phyloP scores from a whole-genome alignment of 2,329 filamentous ascomycete species.

The Aspergillus aculeatus region DNA sequence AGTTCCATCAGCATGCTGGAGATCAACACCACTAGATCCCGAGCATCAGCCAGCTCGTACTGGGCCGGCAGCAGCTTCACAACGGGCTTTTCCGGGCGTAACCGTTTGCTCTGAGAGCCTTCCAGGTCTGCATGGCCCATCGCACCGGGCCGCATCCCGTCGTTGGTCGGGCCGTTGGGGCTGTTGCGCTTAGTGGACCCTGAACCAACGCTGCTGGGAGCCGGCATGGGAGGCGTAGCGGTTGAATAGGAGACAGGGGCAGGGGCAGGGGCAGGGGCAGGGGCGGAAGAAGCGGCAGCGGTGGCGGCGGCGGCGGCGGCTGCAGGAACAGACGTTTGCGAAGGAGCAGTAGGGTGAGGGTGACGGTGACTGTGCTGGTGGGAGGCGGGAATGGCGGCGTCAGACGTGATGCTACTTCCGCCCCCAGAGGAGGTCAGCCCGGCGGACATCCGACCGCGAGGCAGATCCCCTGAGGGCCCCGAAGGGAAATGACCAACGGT shows the following conservation, averaged over 20 bases:
- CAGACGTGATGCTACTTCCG: conserved; percentile 26
- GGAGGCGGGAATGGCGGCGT: conserved; percentile 12
- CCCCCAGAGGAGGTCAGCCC: conserved; percentile 35
- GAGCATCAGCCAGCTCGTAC: conserved; percentile 79
- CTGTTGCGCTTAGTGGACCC: conserved; percentile 39
- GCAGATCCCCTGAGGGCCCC: conserved; percentile 35
- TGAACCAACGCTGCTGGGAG: conserved; percentile 22
- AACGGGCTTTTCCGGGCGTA: conserved; percentile 45
- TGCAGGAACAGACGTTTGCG: conserved; percentile 14
- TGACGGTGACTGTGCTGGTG: conserved; percentile 9
- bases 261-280: conserved; percentile 19
- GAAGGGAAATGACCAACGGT: conserved; percentile 36
- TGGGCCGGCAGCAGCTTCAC: conserved; percentile 59
- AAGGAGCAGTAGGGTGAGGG: conserved; percentile 8
- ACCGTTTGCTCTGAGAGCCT: conserved; percentile 46
- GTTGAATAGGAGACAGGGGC: conserved; percentile 17
- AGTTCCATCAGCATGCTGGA: conserved; percentile 94
- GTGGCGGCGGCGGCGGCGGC: conserved; percentile 4
- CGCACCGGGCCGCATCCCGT: conserved; percentile 23
- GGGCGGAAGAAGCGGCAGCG: conserved; percentile 14
- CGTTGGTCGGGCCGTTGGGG: conserved; percentile 25
- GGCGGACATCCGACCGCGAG: conserved; percentile 36
- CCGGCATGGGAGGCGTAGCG: conserved; percentile 30
- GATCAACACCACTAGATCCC: conserved; percentile 87
- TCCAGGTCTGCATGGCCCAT: conserved; percentile 25